Percentiles rank a stretch among this genome's conserved stretches.
These are phyloP conservation scores for Rhizophlyctis rosea DNA, from an alignment of 192 early-diverging fungal species.

Conservation along the genomic window DNA sequence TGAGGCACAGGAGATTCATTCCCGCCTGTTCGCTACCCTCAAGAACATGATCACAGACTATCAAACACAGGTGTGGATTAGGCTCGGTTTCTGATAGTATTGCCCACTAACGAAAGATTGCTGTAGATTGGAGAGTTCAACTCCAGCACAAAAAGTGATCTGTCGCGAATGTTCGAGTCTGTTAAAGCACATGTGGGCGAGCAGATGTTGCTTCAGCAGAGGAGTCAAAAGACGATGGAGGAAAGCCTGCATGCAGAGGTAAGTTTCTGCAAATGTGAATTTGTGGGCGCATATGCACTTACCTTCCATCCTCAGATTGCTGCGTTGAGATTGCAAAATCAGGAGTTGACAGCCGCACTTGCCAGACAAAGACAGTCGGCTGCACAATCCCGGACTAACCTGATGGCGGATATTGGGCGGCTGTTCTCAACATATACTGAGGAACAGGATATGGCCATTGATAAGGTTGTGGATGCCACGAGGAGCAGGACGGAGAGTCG, in stretches of 20 bases:
- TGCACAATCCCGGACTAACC: conserved; percentile 3
- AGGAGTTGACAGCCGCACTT: conserved; percentile 16
- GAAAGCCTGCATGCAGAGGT: conserved; percentile 13
- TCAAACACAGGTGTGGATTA: conserved; percentile 17
- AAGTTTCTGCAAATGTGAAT: not conserved
- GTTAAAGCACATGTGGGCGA: conserved; percentile 4
- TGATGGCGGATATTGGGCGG: conserved; percentile 23
- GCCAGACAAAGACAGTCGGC: conserved; percentile 7
- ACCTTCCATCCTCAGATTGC: conserved; percentile 21
- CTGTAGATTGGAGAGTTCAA: conserved; percentile 24
- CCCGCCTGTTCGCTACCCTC: conserved; percentile 10
- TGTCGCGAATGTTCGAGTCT: not conserved
- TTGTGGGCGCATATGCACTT: not conserved
- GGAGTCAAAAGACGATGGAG: conserved; percentile 4
- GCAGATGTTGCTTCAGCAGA: conserved; percentile 1
- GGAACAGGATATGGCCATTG: conserved; percentile 8
- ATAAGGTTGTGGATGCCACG: conserved; percentile 2
- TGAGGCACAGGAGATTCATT: conserved; percentile 2
- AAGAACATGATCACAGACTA: conserved; percentile 18
- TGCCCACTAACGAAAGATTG: not conserved
- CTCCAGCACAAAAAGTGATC: conserved; percentile 1
- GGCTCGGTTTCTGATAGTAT: not conserved
- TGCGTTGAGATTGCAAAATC: conserved; percentile 26
- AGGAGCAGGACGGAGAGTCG: not conserved
- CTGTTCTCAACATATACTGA: conserved; percentile 24